Base-by-base conservation (phyloP, 805 yeast species). In the Saccharomyces mikatae region DNA sequence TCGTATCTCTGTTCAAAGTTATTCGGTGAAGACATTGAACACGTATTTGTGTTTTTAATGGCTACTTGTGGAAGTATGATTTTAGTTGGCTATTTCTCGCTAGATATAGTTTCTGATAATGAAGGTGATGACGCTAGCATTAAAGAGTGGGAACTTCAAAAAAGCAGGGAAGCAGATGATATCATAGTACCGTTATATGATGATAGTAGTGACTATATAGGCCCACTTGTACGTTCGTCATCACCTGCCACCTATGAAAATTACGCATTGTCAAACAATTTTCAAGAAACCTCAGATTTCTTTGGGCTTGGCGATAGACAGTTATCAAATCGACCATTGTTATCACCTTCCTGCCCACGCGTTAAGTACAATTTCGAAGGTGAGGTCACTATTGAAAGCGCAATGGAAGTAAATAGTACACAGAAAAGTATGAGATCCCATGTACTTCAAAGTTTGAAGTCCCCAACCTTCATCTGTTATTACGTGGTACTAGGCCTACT, bases 1-100 rank as follows among this genome's bases (percentile, higher is more conserved):
- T 81, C 89, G 2, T 66, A 78, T 2, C 61, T 84, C 2, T 79
- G 87, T 13, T 81, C 86, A 0, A 61, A 69, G 5, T 74, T 78
- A 51, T 86, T 80, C 59, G 66, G 70, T 6, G 80, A 76, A 31
- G 69, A 84, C 58, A 77, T 87, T 1, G 78, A 75, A 5, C 81
- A 80, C 0, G 73, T 86, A 1, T 72, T 87, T 47, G 64, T 66
- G 52, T 86, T 86, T 64, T 75, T 87, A 56, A 70, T 84, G 0
- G 55, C 78, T 1, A 75, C 74, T 49, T 79, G 89, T 52, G 63
- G 76, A 1, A n/a, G 57, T 0, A 60, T 71, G 57, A 68, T 73
- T 24, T 52, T 71, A 2, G 47, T 59, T 1, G 75, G 76, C 1
- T 63, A 69, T 2, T 65, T 71, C 51, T 68, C 67, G 28, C 50